These are phyloP conservation scores for Penicillium lividum DNA, from an alignment of 495 filamentous ascomycete genomes.

Conservation along the genomic window DNA sequence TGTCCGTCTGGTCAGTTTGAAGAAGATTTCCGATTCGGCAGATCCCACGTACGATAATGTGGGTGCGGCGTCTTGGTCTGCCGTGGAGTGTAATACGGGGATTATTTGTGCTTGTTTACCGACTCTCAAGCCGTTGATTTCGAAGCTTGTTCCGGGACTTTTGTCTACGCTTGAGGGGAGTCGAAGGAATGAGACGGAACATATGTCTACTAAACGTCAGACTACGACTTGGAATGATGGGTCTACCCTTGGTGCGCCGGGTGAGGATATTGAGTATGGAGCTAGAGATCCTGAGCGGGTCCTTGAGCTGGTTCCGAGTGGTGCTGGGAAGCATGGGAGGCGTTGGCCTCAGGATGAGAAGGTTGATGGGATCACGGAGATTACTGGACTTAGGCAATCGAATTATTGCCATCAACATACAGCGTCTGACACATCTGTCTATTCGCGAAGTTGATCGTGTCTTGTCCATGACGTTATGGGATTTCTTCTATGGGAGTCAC, in stretches of 20 bases:
- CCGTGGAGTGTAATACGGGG: slow-evolving; percentile 86
- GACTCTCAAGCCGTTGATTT: slow-evolving; percentile 77
- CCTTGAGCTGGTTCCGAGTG: slow-evolving; percentile 25
- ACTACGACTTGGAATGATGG: slow-evolving; percentile 36
- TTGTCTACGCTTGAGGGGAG: slow-evolving; percentile 31
- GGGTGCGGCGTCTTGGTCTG: slow-evolving; percentile 70
- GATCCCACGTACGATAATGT: slow-evolving; percentile 57
- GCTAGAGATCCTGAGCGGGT: slow-evolving; percentile 29
- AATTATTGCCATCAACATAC: neutral
- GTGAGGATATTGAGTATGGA: slow-evolving; percentile 38
- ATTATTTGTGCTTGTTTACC: slow-evolving; percentile 89
- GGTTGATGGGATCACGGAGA: slow-evolving; percentile 6
- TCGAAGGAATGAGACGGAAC: slow-evolving; percentile 17
- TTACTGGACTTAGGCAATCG: neutral
- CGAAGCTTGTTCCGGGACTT: slow-evolving; percentile 36
- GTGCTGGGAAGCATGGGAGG: slow-evolving; percentile 10
- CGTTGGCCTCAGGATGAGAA: slow-evolving; percentile 13
- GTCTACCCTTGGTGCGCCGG: slow-evolving; percentile 33
- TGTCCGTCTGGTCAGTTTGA: slow-evolving; percentile 39
- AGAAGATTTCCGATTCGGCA: slow-evolving; percentile 38
- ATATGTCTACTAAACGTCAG: slow-evolving; percentile 19
- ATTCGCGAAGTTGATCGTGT: neutral
- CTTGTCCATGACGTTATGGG: neutral
- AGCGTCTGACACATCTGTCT: neutral
- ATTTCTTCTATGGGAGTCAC: neutral